Evolutionary conservation across 495 filamentous ascomycete species (phyloP), one percentile per base, ranked within the genome.

Genomic region (Xylaria flabelliformis): DNA sequence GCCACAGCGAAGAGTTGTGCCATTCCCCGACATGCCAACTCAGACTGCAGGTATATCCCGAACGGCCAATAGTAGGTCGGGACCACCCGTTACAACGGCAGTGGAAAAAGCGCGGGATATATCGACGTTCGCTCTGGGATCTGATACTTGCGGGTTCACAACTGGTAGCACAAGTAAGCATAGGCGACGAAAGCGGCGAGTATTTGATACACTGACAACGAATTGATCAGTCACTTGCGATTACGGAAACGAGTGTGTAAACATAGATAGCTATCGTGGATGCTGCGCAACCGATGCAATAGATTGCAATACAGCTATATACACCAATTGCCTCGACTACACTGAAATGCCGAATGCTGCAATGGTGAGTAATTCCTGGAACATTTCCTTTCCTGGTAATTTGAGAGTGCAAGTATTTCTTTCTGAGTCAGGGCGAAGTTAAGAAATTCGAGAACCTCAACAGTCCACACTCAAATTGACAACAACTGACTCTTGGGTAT

Each of bases 121-220:
- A 24, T 29, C 59, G 51, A 51, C 44, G 26, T 77, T 77, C 42
- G 48, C 72, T 41, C 32, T 79, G 17, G 75, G 75, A 6, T 5
- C 72, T 10, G 67, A 79, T 26, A 79, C 75, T 15, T 79, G 77
- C 61, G 77, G 77, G 34, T 79, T 76, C 46, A 73, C 70, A 3
- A 70, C 69, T 6, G 26, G 50, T 7, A 75, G 72, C 42, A 74
- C 74, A 39, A 70, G 77, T 77, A 61, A 76, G 77, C 74, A 19
- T 21, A 36, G n/a, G 17, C n/a, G 26, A 58, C 34, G 34, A 13
- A 55, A 15, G 12, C 46, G 5, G 3, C n/a, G 24, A 64, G 9
- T 10, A 8, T 15, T 9, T 34, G 19, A 2, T 1, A 8, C 17
- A 32, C 21, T 46, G 13, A 39, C 51, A 21, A 12, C 1, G 10